These are phyloP conservation scores for Cutaneotrichosporon dermatis DNA, from an alignment of 1,284 basidiomycete genomes.

Conservation along the genomic window DNA sequence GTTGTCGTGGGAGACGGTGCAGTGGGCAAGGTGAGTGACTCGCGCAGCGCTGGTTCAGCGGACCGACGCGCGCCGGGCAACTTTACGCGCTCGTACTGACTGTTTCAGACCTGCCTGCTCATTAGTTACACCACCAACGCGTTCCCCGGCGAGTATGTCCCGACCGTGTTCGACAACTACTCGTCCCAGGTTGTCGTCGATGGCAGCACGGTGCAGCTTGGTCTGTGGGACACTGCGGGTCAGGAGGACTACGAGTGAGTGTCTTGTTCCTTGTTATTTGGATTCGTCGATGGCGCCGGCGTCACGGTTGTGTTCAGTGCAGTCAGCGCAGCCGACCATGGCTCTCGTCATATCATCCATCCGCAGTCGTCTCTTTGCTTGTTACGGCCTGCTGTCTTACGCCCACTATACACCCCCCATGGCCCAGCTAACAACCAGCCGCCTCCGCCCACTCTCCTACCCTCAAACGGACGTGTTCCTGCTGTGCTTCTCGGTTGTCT, in stretches of 20 bases:
- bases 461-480: constrained; percentile 99
- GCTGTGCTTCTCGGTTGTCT: constrained; percentile 97
- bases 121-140: constrained; percentile 96
- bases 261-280: no score
- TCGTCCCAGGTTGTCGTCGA: constrained; percentile 84
- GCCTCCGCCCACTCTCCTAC: constrained; percentile 94
- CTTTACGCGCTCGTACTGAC: no score
- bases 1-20: constrained; percentile 99
- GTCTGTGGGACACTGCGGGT: constrained; percentile 96
- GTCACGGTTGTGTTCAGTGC: no score
- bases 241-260: constrained; percentile 72
- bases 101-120: constrained; percentile 77
- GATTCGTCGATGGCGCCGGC: no score
- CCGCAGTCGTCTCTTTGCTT: no score
- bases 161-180: constrained; percentile 61
- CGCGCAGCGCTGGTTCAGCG: no score
- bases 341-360: no score
- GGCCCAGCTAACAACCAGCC: constrained; percentile 55
- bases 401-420: no score
- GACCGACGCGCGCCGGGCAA: no score
- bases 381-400: no score
- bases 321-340: no score
- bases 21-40: constrained; percentile 81
- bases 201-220: constrained; percentile 95
- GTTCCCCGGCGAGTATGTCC: constrained; percentile 87